Conservation (phyloP, 805 yeast genomes). For the Myxozyma sirexii region DNA sequence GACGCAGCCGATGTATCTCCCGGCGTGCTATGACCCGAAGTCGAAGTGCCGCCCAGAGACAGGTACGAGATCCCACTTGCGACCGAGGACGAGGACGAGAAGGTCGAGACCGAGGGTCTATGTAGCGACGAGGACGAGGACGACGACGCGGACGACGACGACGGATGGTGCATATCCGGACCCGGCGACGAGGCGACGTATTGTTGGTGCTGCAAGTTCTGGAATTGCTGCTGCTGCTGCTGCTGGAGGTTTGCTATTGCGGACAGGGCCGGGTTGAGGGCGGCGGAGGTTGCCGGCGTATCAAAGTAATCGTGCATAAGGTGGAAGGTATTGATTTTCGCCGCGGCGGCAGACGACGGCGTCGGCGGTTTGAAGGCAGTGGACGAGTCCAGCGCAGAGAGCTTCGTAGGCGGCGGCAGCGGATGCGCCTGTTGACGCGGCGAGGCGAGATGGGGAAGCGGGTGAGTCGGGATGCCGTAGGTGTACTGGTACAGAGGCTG, state of each 20-base stretch:
- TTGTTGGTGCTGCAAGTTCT: not conserved
- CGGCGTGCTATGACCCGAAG: conserved; percentile 5
- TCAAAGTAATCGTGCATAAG: conserved; percentile 30
- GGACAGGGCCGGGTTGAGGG: not conserved
- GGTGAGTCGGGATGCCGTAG: conserved; percentile 24
- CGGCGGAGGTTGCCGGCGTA: not conserved
- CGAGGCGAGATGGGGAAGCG: conserved; percentile 29
- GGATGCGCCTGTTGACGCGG: conserved; percentile 32
- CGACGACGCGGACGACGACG: conserved; percentile 17
- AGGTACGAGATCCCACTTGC: conserved; percentile 7
- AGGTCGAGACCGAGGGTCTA: conserved; percentile 14
- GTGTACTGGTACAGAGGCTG: conserved; percentile 14
- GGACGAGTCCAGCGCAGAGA: not conserved
- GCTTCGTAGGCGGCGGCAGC: conserved; percentile 23
- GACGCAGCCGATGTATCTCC: not conserved
- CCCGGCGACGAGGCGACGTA: conserved; percentile 1
- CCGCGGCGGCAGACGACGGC: conserved; percentile 28
- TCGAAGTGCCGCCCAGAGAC: conserved; percentile 3
- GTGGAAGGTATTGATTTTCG: conserved; percentile 15
- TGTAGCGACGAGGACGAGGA: too few relatives aligned
- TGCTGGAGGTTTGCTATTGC: not conserved
- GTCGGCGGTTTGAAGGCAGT: not conserved
- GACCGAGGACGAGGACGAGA: conserved; percentile 26
- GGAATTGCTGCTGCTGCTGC: conserved; percentile 6
- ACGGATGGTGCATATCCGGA: not conserved